Evolutionary conservation across 768 basidiomycete species (phyloP).

Genomic region (Roridomyces roridus): DNA sequence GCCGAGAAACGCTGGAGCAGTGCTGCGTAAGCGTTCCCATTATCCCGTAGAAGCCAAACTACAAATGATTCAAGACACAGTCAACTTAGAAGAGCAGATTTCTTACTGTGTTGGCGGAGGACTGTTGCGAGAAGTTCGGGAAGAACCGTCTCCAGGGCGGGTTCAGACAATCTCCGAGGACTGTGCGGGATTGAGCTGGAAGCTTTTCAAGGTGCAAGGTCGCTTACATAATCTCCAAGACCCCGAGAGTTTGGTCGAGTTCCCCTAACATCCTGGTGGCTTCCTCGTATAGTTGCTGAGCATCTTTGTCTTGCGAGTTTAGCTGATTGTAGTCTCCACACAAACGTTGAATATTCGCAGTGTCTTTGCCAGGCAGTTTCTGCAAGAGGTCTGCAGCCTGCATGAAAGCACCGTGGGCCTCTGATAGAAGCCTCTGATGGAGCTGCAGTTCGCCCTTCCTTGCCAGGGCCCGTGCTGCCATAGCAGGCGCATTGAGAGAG

Average conservation of each 20-base stretch:
- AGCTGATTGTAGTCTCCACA: constrained; percentile 58
- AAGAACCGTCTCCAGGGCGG: constrained; percentile 53
- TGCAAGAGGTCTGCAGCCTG: constrained; percentile 54
- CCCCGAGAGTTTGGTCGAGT: constrained; percentile 59
- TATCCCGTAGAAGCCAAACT: constrained; percentile 76
- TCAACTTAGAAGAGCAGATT: neutral
- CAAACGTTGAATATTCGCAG: constrained; percentile 62
- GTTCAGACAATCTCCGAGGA: constrained; percentile 52
- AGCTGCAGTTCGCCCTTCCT: constrained; percentile 75
- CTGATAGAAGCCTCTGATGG: constrained; percentile 62
- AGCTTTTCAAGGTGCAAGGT: constrained; percentile 27
- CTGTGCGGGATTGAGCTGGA: constrained; percentile 29
- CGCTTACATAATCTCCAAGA: constrained; percentile 55
- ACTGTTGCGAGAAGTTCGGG: constrained; percentile 67
- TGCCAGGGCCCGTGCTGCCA: constrained; percentile 69
- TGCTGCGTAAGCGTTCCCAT: constrained; percentile 53
- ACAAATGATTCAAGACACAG: neutral
- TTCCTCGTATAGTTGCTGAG: constrained; percentile 58
- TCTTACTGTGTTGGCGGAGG: constrained; percentile 72
- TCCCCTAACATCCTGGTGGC: constrained; percentile 67
- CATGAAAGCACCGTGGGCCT: constrained; percentile 60
- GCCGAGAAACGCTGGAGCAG: constrained; percentile 64
- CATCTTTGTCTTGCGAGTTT: constrained; percentile 48
- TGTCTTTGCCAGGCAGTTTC: constrained; percentile 59
- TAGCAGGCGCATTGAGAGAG: constrained; percentile 67